Evolutionary conservation across 2,329 filamentous ascomycete genomes (phyloP).

Genomic region (Colletotrichum sp.): DNA sequence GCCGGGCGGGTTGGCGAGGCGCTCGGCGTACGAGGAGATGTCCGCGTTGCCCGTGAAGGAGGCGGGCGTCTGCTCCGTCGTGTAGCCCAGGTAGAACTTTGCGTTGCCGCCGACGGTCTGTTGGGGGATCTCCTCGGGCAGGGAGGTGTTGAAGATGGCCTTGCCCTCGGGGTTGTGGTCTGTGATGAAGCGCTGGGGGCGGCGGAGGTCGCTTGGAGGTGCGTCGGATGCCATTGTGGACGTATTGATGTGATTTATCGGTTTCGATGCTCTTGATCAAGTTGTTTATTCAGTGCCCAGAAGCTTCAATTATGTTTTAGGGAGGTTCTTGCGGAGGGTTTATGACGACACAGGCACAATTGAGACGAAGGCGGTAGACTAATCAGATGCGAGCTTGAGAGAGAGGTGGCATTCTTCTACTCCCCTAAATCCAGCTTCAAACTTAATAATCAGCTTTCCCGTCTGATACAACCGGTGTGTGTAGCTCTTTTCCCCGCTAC

Average conservation of each 20-base stretch:
- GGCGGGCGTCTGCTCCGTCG: slow-evolving; percentile 28
- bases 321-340: background rate
- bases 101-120: slow-evolving; percentile 22
- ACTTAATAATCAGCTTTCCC: background rate
- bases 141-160: slow-evolving; percentile 36
- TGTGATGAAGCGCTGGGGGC: slow-evolving; percentile 33
- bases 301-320: background rate
- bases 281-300: rapidly evolving
- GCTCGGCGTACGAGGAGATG: slow-evolving; percentile 25
- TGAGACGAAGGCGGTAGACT: background rate
- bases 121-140: slow-evolving; percentile 26
- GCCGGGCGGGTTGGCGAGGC: slow-evolving; percentile 27
- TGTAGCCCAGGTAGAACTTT: slow-evolving; percentile 29
- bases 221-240: background rate
- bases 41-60: slow-evolving; percentile 25
- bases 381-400: background rate
- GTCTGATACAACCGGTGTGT: background rate
- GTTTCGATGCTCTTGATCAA: background rate
- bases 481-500: background rate
- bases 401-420: background rate
- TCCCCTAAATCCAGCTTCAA: background rate
- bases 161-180: slow-evolving; percentile 36
- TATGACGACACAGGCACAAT: background rate
- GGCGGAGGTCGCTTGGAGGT: slow-evolving; percentile 7
- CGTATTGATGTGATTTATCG: background rate